Conservation (phyloP, 2,329 filamentous ascomycete species). For the Geosmithia morbida region DNA sequence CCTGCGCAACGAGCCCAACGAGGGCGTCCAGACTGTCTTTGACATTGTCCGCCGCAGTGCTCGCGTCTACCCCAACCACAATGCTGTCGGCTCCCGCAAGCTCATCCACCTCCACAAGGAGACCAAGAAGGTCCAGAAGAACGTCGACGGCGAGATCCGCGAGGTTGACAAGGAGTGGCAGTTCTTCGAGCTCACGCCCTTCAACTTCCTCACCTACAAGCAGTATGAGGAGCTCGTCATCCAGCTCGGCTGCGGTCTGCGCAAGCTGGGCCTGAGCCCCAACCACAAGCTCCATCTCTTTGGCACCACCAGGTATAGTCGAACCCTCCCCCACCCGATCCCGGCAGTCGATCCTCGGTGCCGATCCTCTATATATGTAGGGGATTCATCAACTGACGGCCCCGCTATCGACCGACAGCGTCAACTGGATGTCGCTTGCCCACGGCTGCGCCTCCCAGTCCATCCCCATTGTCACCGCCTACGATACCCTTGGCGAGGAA, state of each 20-base stretch:
- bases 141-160: conserved; percentile 63
- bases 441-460: conserved; percentile 71
- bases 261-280: conserved; percentile 55
- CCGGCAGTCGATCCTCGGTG: neutral
- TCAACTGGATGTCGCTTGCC: conserved; percentile 72
- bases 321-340: neutral
- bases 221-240: conserved; percentile 62
- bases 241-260: conserved; percentile 57
- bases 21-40: conserved; percentile 62
- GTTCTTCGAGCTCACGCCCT: conserved; percentile 72
- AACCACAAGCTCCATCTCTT: conserved; percentile 66
- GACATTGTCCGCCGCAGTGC: conserved; percentile 63
- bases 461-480: conserved; percentile 84
- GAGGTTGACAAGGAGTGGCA: conserved; percentile 86
- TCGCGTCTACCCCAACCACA: conserved; percentile 44
- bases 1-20: conserved; percentile 49
- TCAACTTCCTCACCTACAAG: conserved; percentile 62
- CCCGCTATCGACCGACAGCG: conserved; percentile 26
- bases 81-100: conserved; percentile 56
- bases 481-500: conserved; percentile 78
- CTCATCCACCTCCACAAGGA: conserved; percentile 69
- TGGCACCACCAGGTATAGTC: conserved; percentile 58
- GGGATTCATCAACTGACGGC: neutral
- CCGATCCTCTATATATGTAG: neutral
- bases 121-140: conserved; percentile 80